Base-by-base conservation (phyloP, 2,329 filamentous ascomycete genomes). In the Dothideomycetidae sp. region DNA sequence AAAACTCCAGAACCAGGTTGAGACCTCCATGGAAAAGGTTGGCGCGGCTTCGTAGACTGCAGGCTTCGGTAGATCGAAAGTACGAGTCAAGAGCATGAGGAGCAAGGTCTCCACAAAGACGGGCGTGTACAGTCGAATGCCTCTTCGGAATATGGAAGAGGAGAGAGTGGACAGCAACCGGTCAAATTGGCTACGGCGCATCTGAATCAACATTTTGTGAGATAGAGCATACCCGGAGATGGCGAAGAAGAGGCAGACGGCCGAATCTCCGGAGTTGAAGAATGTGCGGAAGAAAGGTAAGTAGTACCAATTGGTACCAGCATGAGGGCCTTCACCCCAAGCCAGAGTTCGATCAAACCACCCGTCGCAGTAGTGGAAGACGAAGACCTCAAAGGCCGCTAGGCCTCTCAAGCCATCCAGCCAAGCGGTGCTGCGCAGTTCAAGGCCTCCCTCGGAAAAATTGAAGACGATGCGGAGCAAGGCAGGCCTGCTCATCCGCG, bases 371-470 rank as follows among this genome's bases (percentile, higher is more conserved):
- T 26, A 26, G 21, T 26, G 21, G 21, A 26, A 26, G 21, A 26
- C n/a, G 52, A 78, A 80, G 10, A 81, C 76, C 17, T 79, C 50
- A 18, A 81, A 63, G 2, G 75, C 73, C 5, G 75, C 75, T 43
- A 79, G 76, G 3, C 76, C 76, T 49, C 76, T 61, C 10, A 81
- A 57, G 10, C 76, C 76, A 13, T 36, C 33, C 11, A 36, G 17
- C 33, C 17, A 36, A 19, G 17, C 10, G 5, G 33, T 36, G 31
- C 18, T 30, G 9, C 23, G n/a, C 32, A 26, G 31, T 32, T 54
- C 53, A 7, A 26, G 21, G n/a, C n/a, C 21, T 7, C 7, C 7
- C 21, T 26, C 21, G 7, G 21, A n/a, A 26, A 7, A 26, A n/a
- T 26, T 26, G 21, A 26, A 26, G 7, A 26, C n/a, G 21, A n/a